phyloP scores from a whole-genome alignment of 768 basidiomycete species.

The Tulasnella sp. region DNA sequence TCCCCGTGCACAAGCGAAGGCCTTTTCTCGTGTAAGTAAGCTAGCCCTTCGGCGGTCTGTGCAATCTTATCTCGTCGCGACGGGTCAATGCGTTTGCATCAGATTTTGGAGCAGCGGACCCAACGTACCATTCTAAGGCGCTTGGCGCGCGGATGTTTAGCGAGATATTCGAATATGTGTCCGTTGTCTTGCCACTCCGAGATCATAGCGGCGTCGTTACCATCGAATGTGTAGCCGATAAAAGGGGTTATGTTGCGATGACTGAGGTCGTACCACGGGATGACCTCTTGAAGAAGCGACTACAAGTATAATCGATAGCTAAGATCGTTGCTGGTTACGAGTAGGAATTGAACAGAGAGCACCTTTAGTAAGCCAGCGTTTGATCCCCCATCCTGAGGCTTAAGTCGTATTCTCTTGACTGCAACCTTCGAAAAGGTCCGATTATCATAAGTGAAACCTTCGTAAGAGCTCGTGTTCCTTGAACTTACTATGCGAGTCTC shows the following conservation, averaged over 20 bases:
- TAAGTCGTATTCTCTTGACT: not conserved
- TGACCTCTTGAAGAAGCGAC: not conserved
- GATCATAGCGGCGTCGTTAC: not conserved
- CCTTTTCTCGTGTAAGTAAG: not conserved
- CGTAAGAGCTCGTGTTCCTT: not conserved
- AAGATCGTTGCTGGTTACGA: not conserved
- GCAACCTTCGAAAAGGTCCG: not conserved
- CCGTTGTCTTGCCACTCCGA: not conserved
- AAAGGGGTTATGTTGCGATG: not conserved
- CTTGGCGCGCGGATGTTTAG: not conserved
- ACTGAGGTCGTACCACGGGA: not conserved
- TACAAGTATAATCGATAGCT: not conserved
- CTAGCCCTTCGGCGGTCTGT: not conserved
- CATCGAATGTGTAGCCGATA: not conserved
- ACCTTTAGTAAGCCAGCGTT: not conserved
- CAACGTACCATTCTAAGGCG: not conserved
- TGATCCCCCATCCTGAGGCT: not conserved
- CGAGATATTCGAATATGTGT: not conserved
- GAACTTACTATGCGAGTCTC: not conserved
- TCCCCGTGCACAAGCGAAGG: not conserved
- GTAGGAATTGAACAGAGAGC: no score
- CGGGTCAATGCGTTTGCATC: not conserved
- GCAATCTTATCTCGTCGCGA: not conserved
- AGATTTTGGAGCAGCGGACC: no score
- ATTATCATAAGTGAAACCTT: not conserved